Percentiles rank a stretch among this genome's conserved stretches.
phyloP scores from a whole-genome alignment of 345 rosid genomes.

The Sonneratia caseolaris region DNA sequence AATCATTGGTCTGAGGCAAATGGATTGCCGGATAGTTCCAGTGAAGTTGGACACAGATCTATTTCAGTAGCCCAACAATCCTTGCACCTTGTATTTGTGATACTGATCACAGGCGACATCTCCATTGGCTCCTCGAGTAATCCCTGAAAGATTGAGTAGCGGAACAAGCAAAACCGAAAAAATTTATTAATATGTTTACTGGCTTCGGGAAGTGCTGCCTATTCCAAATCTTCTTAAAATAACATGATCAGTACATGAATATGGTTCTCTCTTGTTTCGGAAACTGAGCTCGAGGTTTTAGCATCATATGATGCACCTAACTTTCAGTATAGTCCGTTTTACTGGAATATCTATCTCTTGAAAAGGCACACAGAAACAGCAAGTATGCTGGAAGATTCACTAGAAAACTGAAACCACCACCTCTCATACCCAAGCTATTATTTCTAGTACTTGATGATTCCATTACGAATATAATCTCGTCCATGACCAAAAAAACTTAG shows the following conservation, averaged over 20 bases:
- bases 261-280: too few relatives aligned
- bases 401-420: too few relatives aligned
- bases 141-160: constrained; percentile 10
- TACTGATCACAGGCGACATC: constrained; percentile 22
- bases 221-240: not conserved
- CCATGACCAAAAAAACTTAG: not conserved
- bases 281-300: too few relatives aligned
- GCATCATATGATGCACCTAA: not conserved
- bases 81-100: constrained; percentile 22
- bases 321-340: not conserved
- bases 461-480: not conserved
- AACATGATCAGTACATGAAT: not conserved
- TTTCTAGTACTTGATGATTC: not conserved
- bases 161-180: not conserved
- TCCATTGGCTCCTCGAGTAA: constrained; percentile 14
- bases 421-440: too few relatives aligned
- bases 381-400: not conserved
- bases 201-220: constrained; percentile 10
- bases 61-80: not conserved
- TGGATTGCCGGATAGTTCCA: too few relatives aligned
- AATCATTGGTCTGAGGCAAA: not conserved
- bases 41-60: not conserved
- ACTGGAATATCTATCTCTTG: not conserved
- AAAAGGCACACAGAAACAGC: too few relatives aligned
- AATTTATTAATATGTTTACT: not conserved